Conservation (phyloP, 805 yeast species). For the Maudiozyma barnettii region DNA sequence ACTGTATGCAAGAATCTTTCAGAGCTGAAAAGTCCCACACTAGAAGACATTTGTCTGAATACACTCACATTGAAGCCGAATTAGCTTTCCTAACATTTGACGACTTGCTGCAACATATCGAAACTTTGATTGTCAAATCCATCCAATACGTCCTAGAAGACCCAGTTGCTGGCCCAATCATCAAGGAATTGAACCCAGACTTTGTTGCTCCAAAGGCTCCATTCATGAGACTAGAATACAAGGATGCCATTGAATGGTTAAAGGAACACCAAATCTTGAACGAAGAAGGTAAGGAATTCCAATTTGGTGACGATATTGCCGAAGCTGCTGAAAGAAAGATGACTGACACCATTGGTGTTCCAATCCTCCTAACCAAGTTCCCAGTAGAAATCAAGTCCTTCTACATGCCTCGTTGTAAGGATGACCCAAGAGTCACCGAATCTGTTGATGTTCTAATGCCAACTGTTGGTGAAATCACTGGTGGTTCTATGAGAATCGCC, state of each 20-base stretch:
- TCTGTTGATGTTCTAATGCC: constrained; percentile 98
- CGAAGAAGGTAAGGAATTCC: constrained; percentile 88
- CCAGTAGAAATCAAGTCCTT: constrained; percentile 96
- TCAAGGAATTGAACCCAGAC: constrained; percentile 85
- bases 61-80: constrained; percentile 95
- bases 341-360: constrained; percentile 91
- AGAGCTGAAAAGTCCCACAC: constrained; percentile 99
- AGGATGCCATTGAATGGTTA: constrained; percentile 89
- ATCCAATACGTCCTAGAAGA: constrained; percentile 75
- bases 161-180: constrained; percentile 84
- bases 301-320: constrained; percentile 97
- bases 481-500: constrained; percentile 97
- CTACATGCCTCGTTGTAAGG: constrained; percentile 90
- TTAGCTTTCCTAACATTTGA: constrained; percentile 81
- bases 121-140: constrained; percentile 58
- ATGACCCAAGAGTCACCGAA: constrained; percentile 92
- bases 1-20: constrained; percentile 95
- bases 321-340: constrained; percentile 99
- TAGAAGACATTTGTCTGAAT: constrained; percentile 94
- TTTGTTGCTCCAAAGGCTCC: constrained; percentile 78
- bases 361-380: constrained; percentile 86
- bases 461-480: constrained; percentile 96
- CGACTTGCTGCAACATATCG: constrained; percentile 78
- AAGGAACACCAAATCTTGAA: constrained; percentile 89
- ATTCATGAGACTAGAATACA: constrained; percentile 84